Conservation (phyloP, 1,284 basidiomycete genomes). For the Naganishia cerealis region DNA sequence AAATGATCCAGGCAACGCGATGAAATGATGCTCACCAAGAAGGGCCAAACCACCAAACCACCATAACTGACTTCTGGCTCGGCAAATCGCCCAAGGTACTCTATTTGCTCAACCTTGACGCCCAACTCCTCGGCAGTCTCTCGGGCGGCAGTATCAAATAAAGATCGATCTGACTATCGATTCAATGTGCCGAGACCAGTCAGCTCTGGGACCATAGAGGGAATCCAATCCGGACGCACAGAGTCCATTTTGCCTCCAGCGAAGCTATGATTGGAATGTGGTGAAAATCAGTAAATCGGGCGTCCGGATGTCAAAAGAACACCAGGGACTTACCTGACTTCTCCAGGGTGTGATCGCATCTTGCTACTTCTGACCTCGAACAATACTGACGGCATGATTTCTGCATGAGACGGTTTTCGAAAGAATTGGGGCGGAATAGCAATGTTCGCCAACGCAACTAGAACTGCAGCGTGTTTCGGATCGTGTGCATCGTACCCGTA, state of each 20-base stretch:
- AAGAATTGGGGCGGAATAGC: neutral
- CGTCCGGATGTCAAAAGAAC: neutral
- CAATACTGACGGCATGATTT: slow-evolving; percentile 63
- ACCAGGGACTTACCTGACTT: slow-evolving; percentile 64
- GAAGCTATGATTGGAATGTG: slow-evolving; percentile 59
- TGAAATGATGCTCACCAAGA: slow-evolving; percentile 61
- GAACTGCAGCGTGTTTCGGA: slow-evolving; percentile 61
- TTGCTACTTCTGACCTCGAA: slow-evolving; percentile 66
- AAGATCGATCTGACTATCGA: slow-evolving; percentile 62
- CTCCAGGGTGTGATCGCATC: slow-evolving; percentile 71
- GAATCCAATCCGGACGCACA: slow-evolving; percentile 50
- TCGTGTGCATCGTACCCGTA: slow-evolving; percentile 13
- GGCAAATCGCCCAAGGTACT: slow-evolving; percentile 66
- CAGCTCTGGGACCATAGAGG: neutral
- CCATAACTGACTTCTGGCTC: slow-evolving; percentile 64
- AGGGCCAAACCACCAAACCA: slow-evolving; percentile 69
- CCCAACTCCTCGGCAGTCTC: slow-evolving; percentile 74
- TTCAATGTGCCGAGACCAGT: neutral
- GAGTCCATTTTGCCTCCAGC: slow-evolving; percentile 72
- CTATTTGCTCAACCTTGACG: slow-evolving; percentile 61
- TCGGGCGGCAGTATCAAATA: slow-evolving; percentile 63
- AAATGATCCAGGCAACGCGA: neutral
- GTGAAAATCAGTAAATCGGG: neutral
- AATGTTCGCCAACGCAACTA: slow-evolving; percentile 74
- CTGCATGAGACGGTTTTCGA: neutral